A percentile compares a stretch with the other conserved stretches of the same genome.
Evolutionary conservation across 2,329 filamentous ascomycete genomes (phyloP).

Genomic region (Verticillium longisporum): DNA sequence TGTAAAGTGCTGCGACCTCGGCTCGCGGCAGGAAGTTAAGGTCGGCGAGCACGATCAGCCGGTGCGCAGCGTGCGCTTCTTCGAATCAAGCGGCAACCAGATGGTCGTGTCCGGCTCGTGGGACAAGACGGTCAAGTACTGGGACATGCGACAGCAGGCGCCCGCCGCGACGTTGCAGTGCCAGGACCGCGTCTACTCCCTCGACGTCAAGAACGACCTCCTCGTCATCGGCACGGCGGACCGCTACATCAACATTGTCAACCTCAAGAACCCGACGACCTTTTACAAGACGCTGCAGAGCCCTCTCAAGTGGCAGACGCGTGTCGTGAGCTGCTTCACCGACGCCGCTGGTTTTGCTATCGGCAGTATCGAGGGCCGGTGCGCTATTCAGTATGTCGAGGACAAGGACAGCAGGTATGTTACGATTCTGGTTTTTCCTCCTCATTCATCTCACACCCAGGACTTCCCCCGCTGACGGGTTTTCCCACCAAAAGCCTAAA

Average conservation of each 20-base stretch:
- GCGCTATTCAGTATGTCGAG: conserved; percentile 96
- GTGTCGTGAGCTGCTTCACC: conserved; percentile 89
- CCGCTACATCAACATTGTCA: conserved; percentile 91
- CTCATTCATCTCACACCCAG: background rate
- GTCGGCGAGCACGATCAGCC: conserved; percentile 81
- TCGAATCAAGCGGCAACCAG: conserved; percentile 62
- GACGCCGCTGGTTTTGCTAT: conserved; percentile 91
- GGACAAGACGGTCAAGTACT: conserved; percentile 89
- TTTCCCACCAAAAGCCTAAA: conserved; percentile 56
- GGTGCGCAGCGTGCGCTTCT: conserved; percentile 72
- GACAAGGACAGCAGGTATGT: conserved; percentile 77
- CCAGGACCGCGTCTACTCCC: conserved; percentile 79
- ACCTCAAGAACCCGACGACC: conserved; percentile 78
- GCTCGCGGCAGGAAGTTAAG: conserved; percentile 58
- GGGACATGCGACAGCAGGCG: conserved; percentile 66
- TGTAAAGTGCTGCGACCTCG: conserved; percentile 80
- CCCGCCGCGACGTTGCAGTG: conserved; percentile 59
- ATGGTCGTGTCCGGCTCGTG: conserved; percentile 90
- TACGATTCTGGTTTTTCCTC: background rate
- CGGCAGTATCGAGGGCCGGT: conserved; percentile 92
- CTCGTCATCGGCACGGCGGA: conserved; percentile 91
- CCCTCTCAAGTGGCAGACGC: conserved; percentile 96
- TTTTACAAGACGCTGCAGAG: conserved; percentile 97
- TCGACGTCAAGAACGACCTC: conserved; percentile 84
- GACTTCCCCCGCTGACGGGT: background rate